phyloP scores from a whole-genome alignment of 768 basidiomycete genomes.

The button mushroom (Agaricus bisporus) region DNA sequence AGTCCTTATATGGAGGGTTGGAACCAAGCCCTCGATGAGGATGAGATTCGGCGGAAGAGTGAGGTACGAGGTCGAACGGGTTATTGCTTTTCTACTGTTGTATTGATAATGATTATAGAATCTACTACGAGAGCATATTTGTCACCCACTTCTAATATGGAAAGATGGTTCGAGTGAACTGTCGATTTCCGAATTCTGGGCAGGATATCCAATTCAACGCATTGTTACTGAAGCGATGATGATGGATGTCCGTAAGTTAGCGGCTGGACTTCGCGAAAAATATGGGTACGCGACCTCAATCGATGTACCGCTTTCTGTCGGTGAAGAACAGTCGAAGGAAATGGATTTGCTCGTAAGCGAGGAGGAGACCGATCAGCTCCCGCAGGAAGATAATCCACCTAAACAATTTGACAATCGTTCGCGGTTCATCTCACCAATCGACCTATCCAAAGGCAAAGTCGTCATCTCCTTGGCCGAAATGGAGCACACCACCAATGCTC shows the following conservation, averaged over 20 bases:
- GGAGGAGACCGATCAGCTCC: background rate
- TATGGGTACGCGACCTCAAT: conserved; percentile 14
- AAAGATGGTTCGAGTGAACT: conserved; percentile 61
- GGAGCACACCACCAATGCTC: conserved; percentile 62
- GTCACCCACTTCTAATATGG: conserved; percentile 70
- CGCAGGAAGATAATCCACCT: background rate
- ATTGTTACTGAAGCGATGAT: conserved; percentile 66
- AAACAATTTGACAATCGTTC: background rate
- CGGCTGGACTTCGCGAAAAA: conserved; percentile 39
- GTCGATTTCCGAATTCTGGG: conserved; percentile 60
- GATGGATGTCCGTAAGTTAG: conserved; percentile 56
- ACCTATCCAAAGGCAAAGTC: conserved; percentile 30
- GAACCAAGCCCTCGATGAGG: conserved; percentile 63
- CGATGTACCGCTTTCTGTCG: background rate
- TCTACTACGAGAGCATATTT: conserved; percentile 62
- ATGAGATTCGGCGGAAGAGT: conserved; percentile 63
- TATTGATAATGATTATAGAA: conserved; percentile 33
- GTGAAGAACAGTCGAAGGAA: background rate
- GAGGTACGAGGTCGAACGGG: conserved; percentile 43
- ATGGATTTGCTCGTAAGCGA: background rate
- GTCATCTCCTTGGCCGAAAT: conserved; percentile 69
- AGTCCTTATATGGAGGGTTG: conserved; percentile 67
- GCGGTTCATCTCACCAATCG: conserved; percentile 27
- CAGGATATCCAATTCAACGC: conserved; percentile 49
- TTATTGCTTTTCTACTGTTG: background rate